Evolutionary conservation across 108 stramenopile genomes (phyloP).

Genomic region (Cyclotella baltica): DNA sequence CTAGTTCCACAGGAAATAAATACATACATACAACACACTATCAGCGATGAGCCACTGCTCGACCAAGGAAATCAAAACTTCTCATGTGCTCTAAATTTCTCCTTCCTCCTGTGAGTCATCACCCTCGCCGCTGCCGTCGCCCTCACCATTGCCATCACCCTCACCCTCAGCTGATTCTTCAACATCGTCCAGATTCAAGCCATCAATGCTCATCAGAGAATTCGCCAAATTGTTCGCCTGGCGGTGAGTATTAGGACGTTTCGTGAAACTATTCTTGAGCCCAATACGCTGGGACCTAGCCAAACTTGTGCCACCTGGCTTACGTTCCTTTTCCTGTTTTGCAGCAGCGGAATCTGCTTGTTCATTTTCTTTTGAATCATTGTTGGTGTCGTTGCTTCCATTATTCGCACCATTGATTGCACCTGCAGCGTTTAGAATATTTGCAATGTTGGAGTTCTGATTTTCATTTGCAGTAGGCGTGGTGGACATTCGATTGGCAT

Average conservation of each 20-base stretch:
- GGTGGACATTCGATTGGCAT: background rate
- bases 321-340: constrained; percentile 6
- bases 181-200: constrained; percentile 41
- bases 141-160: constrained; percentile 14
- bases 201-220: constrained; percentile 44
- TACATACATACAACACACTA: too few species aligned
- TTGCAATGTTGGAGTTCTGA: background rate
- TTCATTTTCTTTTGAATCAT: background rate
- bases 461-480: background rate
- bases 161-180: too few species aligned
- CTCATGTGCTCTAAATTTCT: too few species aligned
- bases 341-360: constrained; percentile 15
- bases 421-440: background rate
- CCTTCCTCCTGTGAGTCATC: too few species aligned
- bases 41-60: too few species aligned
- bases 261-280: constrained; percentile 26
- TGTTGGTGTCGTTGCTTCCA: background rate
- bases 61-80: too few species aligned
- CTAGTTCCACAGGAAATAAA: too few species aligned
- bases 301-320: background rate
- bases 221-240: background rate
- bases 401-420: background rate
- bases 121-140: background rate
- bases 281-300: constrained; percentile 27
- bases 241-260: constrained; percentile 11